Percentiles rank a stretch among this genome's conserved stretches.
These are phyloP conservation scores for Pleurotus sapidus DNA, from an alignment of 768 basidiomycete species.

Conservation along the genomic window DNA sequence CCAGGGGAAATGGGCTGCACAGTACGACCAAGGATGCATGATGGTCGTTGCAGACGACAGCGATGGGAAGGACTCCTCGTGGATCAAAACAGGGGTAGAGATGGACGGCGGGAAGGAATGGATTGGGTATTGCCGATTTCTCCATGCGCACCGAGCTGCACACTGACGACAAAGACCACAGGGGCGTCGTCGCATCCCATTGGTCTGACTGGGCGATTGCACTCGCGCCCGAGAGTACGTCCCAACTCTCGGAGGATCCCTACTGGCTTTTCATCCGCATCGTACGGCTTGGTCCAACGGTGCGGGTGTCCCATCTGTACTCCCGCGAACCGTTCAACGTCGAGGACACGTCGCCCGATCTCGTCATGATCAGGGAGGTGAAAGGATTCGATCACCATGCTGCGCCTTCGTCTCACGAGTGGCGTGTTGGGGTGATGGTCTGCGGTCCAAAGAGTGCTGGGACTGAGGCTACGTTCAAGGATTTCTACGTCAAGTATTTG, in stretches of 20 bases:
- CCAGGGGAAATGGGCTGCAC: slow-evolving; percentile 7
- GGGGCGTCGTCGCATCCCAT: slow-evolving; percentile 9
- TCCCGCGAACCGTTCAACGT: neutral
- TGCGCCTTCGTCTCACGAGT: neutral
- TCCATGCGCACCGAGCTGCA: too few relatives aligned
- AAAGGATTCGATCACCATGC: slow-evolving; percentile 1
- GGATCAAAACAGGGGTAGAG: slow-evolving; percentile 12
- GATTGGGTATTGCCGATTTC: slow-evolving; percentile 1
- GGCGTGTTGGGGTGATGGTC: slow-evolving; percentile 12
- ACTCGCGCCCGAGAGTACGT: neutral
- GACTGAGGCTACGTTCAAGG: slow-evolving; percentile 8
- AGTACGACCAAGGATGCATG: slow-evolving; percentile 11
- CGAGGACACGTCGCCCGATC: neutral
- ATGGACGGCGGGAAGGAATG: slow-evolving; percentile 10
- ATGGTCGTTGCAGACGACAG: slow-evolving; percentile 4
- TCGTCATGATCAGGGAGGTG: slow-evolving; percentile 9
- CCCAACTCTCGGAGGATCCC: neutral
- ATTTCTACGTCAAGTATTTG: slow-evolving; percentile 7
- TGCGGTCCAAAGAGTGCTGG: slow-evolving; percentile 12
- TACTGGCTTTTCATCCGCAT: slow-evolving; percentile 8
- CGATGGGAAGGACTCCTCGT: slow-evolving; percentile 4
- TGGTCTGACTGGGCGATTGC: slow-evolving; percentile 12
- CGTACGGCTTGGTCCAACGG: slow-evolving; percentile 4
- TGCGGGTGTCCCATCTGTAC: slow-evolving; percentile 1
- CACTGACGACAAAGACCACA: neutral